These are phyloP conservation scores for Cercospora zeina DNA, from an alignment of 2,329 filamentous ascomycete genomes.

Conservation along the genomic window DNA sequence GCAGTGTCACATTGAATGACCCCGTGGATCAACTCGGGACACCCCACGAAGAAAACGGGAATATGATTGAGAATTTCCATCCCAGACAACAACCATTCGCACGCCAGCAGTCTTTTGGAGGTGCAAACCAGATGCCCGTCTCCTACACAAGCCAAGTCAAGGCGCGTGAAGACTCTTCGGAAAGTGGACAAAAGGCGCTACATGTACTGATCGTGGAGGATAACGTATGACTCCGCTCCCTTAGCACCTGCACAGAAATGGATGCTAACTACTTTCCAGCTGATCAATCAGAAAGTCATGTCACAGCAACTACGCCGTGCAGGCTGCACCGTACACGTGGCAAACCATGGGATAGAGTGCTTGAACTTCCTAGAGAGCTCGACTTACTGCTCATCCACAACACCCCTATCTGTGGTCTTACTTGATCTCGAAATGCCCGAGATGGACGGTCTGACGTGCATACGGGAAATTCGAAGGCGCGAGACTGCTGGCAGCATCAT, in stretches of 20 bases:
- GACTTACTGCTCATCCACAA: slow-evolving; percentile 29
- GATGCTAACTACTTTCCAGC: neutral
- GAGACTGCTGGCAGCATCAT: slow-evolving; percentile 43
- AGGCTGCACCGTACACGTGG: slow-evolving; percentile 37
- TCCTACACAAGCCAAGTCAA: neutral
- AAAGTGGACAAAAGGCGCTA: slow-evolving; percentile 24
- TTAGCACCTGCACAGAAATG: neutral
- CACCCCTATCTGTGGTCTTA: slow-evolving; percentile 35
- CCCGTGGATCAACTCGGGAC: slow-evolving; percentile 1
- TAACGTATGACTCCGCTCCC: slow-evolving; percentile 27
- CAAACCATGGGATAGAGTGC: slow-evolving; percentile 41
- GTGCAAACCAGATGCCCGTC: neutral
- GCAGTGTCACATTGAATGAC: slow-evolving; percentile 27
- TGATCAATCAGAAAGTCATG: slow-evolving; percentile 40
- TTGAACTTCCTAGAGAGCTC: slow-evolving; percentile 34
- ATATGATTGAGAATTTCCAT: slow-evolving; percentile 21
- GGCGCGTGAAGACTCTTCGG: neutral
- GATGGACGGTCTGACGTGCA: slow-evolving; percentile 40
- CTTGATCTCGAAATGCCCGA: slow-evolving; percentile 42
- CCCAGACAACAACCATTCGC: slow-evolving; percentile 14
- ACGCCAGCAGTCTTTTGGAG: slow-evolving; percentile 10
- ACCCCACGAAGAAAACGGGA: slow-evolving; percentile 15
- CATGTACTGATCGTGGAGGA: slow-evolving; percentile 40
- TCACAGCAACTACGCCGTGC: slow-evolving; percentile 33
- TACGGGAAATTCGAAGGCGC: slow-evolving; percentile 36